Percentiles rank a stretch among this genome's conserved stretches.
phyloP scores from a whole-genome alignment of 768 basidiomycete species.

The Austroboletus festivus region DNA sequence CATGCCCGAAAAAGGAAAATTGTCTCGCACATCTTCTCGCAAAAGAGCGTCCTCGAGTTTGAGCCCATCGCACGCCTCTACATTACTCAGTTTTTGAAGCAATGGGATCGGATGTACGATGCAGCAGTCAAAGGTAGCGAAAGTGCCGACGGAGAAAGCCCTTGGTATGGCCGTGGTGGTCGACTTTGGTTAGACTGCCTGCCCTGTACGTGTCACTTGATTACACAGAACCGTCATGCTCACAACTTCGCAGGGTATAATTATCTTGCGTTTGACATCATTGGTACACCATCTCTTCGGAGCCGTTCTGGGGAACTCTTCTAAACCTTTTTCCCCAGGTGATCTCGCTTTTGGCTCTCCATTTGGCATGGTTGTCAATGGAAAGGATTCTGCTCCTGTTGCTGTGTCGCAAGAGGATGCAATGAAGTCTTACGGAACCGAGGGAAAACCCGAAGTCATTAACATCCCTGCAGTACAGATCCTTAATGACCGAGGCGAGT shows the following conservation, averaged over 20 bases:
- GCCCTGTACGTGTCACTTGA: conserved; percentile 49
- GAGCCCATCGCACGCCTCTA: conserved; percentile 72
- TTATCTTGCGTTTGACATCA: conserved; percentile 71
- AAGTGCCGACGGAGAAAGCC: conserved; percentile 58
- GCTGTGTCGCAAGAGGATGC: conserved; percentile 54
- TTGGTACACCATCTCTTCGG: conserved; percentile 41
- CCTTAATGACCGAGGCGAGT: conserved; percentile 86
- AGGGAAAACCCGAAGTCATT: conserved; percentile 42
- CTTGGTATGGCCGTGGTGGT: conserved; percentile 57
- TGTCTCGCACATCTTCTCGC: conserved; percentile 79
- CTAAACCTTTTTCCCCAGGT: conserved; percentile 21
- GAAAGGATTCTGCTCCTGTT: conserved; percentile 68
- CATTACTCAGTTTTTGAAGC: conserved; percentile 55
- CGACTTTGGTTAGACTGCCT: conserved; percentile 73
- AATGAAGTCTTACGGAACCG: conserved; percentile 54
- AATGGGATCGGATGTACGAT: conserved; percentile 74
- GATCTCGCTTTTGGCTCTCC: conserved; percentile 85
- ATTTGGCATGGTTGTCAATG: conserved; percentile 82
- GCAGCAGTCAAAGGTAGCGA: conserved; percentile 51
- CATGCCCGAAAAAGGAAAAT: conserved; percentile 92
- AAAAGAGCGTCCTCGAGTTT: conserved; percentile 83
- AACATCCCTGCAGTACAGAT: conserved; percentile 81
- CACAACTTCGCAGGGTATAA: conserved; percentile 44
- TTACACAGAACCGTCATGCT: background rate
- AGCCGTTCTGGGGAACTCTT: background rate